Evolutionary conservation across 345 rosid genomes (phyloP), one percentile per base, ranked within the genome.

Genomic region (Kernera saxatilis): DNA sequence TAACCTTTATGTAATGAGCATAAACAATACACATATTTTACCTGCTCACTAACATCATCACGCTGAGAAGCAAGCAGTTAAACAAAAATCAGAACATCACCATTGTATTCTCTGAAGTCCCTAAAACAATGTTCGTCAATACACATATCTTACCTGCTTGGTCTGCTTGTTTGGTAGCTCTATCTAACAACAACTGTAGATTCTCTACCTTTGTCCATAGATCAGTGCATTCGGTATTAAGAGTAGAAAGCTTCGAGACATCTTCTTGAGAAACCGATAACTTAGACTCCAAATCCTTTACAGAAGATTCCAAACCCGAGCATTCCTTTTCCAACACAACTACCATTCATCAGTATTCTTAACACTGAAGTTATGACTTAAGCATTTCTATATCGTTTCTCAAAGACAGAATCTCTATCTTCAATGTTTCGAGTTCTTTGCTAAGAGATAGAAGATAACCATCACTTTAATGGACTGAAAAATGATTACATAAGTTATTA

Each of bases 161-260:
- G 78, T 91, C 96, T 46, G 89, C 99, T 80, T 88, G 93, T 73
- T 79, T 79, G 13, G 95, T 85, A 21, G 95, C 83, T 79, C 83
- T 86, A 77, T 89, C 85, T 29, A 87, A 69, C 79, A 89, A 44
- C 14, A 64, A 57, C 79, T 94, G 95, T 73, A 91, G 79, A 72
- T 54, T 80, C 77, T 82, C 93, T 36, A 89, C 96, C 82, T 86
- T 91, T 39, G 74, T 82, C 84, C 87, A 87, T 51, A 91, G 77
- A 76, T 83, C 88, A 70, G 79, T 82, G 82, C 82, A 82, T 77
- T 91, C 96, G 55, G 80, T 86, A 77, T 89, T 89, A 13, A 91
- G 81, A 70, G 72, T 45, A 14, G 88, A 87, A 61, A 89, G 76
- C 54, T 86, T 84, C 67, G 90, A 82, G 45, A 86, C 86, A 61